These are phyloP conservation scores for Phytophthora palmivora DNA, from an alignment of 352 stramenopile species.

Conservation along the genomic window DNA sequence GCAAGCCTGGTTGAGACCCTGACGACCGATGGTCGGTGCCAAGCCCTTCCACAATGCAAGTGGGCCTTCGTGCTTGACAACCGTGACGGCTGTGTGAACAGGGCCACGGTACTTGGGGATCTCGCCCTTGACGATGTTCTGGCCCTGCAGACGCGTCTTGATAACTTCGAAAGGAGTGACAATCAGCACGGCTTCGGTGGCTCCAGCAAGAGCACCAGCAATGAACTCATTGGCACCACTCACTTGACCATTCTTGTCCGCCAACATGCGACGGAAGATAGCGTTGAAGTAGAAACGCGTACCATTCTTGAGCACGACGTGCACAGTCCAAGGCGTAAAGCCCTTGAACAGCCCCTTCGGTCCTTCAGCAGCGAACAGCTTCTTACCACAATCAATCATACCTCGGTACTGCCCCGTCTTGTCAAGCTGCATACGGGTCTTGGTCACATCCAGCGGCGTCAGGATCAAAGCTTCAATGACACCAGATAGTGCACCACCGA, in stretches of 20 bases:
- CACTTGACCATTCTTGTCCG: slow-evolving; percentile 83
- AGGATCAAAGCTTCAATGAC: slow-evolving; percentile 88
- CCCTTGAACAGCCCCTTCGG: slow-evolving; percentile 87
- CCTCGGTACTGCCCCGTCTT: slow-evolving; percentile 87
- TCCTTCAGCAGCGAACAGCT: slow-evolving; percentile 82
- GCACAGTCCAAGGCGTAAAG: slow-evolving; percentile 89
- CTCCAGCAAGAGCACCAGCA: slow-evolving; percentile 92
- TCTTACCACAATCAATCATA: slow-evolving; percentile 87
- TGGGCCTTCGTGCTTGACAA: slow-evolving; percentile 95
- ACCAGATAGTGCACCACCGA: slow-evolving; percentile 84
- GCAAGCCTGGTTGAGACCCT: slow-evolving; percentile 98
- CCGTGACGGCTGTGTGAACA: slow-evolving; percentile 92
- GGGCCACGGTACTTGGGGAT: slow-evolving; percentile 88
- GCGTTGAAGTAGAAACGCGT: slow-evolving; percentile 92
- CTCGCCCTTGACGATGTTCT: slow-evolving; percentile 89
- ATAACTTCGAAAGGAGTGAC: slow-evolving; percentile 98
- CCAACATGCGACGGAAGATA: slow-evolving; percentile 78
- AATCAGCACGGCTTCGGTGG: slow-evolving; percentile 97
- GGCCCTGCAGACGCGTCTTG: slow-evolving; percentile 97
- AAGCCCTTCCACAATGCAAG: slow-evolving; percentile 96
- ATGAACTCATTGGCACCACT: slow-evolving; percentile 83
- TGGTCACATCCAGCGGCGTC: slow-evolving; percentile 89
- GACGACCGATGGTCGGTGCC: slow-evolving; percentile 96
- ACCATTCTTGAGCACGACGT: slow-evolving; percentile 91
- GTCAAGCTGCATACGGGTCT: slow-evolving; percentile 91